Base-by-base conservation (phyloP, 2,329 filamentous ascomycete species). In the Colletotrichum falcatum region DNA sequence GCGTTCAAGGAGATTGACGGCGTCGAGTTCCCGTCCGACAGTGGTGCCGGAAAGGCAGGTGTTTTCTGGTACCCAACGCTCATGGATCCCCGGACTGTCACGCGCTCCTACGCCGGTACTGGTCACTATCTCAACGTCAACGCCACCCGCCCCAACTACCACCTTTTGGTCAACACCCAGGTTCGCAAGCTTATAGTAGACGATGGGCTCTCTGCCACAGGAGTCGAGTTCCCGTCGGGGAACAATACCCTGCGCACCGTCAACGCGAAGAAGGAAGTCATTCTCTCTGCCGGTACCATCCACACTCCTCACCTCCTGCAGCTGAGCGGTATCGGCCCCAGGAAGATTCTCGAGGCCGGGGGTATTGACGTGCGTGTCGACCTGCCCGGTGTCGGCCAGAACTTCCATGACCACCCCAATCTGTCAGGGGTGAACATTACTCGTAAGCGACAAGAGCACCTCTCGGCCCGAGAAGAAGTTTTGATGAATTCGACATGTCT, bases 351-450 rank as follows among this genome's bases (percentile, higher is more conserved):
- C 3, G 65, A 76, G 16, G 67, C 74, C 2, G 77, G 80, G 3
- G 78, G 77, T 0, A 82, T 87, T 37, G 72, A 77, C 0, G 73
- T 82, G 0, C 69, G 82, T 1, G 77, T 81, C 44, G 79, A 86
- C 67, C 75, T 83, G 3, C 82, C 84, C 1, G 81, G 79, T 3
- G 86, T 87, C 7, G 85, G 84, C 18, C 76, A 80, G 48, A 82
- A 82, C 72, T 77, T 81, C 54, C 80, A 82, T 68, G 81, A 83
- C 66, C 81, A 83, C 71, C 66, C 71, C 51, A 86, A 74, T 48
- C 44, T 73, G 26, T 54, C 66, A 11, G 48, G 61, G 14, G 69
- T 73, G 58, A 66, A 65, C 35, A 73, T 71, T 20, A 61, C 64
- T 14, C 70, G 72, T 74, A 66, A 61, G 72, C 60, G 18, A 28